Conservation (phyloP, 2,329 filamentous ascomycete species). For the Aspergillus candidus region DNA sequence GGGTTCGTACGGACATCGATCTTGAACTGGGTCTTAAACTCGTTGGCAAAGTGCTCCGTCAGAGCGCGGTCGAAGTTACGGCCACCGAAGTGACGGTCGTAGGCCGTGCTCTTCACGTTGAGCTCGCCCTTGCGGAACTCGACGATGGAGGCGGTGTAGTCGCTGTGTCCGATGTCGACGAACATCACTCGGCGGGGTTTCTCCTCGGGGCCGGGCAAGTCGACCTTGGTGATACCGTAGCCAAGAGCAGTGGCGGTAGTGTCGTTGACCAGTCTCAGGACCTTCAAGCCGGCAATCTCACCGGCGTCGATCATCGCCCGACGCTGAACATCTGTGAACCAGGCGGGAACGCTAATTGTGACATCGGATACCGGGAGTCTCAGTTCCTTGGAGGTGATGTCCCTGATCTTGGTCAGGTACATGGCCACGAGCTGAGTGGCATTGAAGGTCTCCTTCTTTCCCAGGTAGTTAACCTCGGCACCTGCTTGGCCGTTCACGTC, state of each 20-base stretch:
- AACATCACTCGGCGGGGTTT: conserved; percentile 86
- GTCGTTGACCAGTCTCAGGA: conserved; percentile 93
- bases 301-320: conserved; percentile 82
- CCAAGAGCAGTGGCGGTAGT: conserved; percentile 93
- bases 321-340: conserved; percentile 95
- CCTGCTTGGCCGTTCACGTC: conserved; percentile 93
- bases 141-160: conserved; percentile 89
- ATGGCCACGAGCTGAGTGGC: conserved; percentile 89
- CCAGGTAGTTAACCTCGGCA: conserved; percentile 85
- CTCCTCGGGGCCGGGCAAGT: conserved; percentile 82
- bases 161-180: conserved; percentile 92
- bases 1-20: conserved; percentile 87
- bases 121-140: conserved; percentile 98
- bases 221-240: conserved; percentile 96
- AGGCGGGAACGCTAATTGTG: conserved; percentile 88
- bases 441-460: conserved; percentile 94
- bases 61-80: conserved; percentile 95
- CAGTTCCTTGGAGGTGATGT: conserved; percentile 78
- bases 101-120: conserved; percentile 84
- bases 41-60: conserved; percentile 87
- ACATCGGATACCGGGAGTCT: conserved; percentile 88
- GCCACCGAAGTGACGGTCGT: conserved; percentile 93
- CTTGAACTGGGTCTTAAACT: conserved; percentile 98
- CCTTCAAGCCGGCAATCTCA: conserved; percentile 88
- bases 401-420: conserved; percentile 91